Base-by-base conservation (phyloP, 2,329 filamentous ascomycete species). In the Fusarium tjaetaba region DNA sequence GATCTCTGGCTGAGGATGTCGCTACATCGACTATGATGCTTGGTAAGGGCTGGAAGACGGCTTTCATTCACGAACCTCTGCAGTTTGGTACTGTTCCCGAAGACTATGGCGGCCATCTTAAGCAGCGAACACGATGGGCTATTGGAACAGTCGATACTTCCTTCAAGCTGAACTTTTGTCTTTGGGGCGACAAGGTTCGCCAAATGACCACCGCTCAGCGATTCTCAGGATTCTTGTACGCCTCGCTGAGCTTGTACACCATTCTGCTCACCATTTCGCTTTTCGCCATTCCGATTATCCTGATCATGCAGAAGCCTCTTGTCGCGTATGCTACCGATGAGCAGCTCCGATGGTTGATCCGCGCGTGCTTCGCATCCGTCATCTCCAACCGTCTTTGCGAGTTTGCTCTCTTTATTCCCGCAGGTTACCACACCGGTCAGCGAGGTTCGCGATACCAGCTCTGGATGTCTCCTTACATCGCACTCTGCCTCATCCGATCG, bases 401-500 rank as follows among this genome's bases (percentile, higher is more conserved):
- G 76, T 85, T 88, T 66, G 82, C 86, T n/a, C 84, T 89, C n/a
- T 90, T 86, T 77, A 84, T 89, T 18, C 88, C 89, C 0, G 85
- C 88, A 4, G 88, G 89, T 26, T 90, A 90, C 76, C 86, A 89
- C 77, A 88, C 87, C 16, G 88, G 88, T 8, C 88, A 89, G 78
- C 84, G 88, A 61, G 88, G 88, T 43, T 84, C 85, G 5, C 84
- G 88, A 8, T 87, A 87, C 70, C 87, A 89, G 79, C 82, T 91
- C 34, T 91, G 89, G 88, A 91, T 91, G 88, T 85, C 88, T 11
- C 88, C 89, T 0, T 91, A 90, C 79, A 88, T 90, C 68, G 87
- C 88, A 1, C 82, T 89, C 16, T 88, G 86, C 74, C 86, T 91
- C 61, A 80, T 90, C 58, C 88, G 88, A 6, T 85, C 88, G 4